These are phyloP conservation scores for Sporothrix schenckii DNA, from an alignment of 2,329 filamentous ascomycete species.

Conservation along the genomic window DNA sequence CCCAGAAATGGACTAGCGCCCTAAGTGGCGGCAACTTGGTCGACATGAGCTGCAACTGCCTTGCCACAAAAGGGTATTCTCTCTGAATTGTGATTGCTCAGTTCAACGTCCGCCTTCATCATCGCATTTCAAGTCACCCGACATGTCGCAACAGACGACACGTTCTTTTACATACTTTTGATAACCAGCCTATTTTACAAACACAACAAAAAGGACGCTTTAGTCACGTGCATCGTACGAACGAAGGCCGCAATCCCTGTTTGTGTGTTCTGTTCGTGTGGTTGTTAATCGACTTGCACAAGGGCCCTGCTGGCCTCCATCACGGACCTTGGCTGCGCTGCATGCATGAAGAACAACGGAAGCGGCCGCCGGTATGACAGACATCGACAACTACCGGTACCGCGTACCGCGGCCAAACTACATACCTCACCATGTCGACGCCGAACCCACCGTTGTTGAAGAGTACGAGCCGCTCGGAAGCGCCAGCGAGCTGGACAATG, in stretches of 20 bases:
- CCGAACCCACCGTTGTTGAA: slow-evolving; percentile 56
- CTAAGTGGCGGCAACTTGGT: not conserved
- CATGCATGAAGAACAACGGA: not conserved
- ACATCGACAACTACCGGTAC: slow-evolving; percentile 55
- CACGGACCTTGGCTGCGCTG: not conserved
- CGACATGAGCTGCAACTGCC: slow-evolving; percentile 12
- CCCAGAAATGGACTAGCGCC: slow-evolving; percentile 4
- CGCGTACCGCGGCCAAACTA: slow-evolving; percentile 63
- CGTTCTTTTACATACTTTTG: not conserved
- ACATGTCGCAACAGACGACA: slow-evolving; percentile 15
- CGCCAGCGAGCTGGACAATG: slow-evolving; percentile 58
- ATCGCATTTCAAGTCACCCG: not conserved
- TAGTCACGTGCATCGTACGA: not conserved
- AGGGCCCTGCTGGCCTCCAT: not conserved
- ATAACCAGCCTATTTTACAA: not conserved
- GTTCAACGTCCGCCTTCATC: slow-evolving; percentile 2
- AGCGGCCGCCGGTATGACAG: slow-evolving; percentile 39
- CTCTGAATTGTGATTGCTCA: slow-evolving; percentile 25
- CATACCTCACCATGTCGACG: slow-evolving; percentile 57
- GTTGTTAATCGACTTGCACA: not conserved
- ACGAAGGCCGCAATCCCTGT: not conserved
- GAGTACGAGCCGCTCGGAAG: slow-evolving; percentile 56
- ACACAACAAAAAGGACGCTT: not conserved
- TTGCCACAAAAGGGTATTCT: slow-evolving; percentile 18
- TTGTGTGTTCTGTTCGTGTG: not conserved